phyloP scores from a whole-genome alignment of 352 stramenopile genomes.

The Phytophthora cryptogea region DNA sequence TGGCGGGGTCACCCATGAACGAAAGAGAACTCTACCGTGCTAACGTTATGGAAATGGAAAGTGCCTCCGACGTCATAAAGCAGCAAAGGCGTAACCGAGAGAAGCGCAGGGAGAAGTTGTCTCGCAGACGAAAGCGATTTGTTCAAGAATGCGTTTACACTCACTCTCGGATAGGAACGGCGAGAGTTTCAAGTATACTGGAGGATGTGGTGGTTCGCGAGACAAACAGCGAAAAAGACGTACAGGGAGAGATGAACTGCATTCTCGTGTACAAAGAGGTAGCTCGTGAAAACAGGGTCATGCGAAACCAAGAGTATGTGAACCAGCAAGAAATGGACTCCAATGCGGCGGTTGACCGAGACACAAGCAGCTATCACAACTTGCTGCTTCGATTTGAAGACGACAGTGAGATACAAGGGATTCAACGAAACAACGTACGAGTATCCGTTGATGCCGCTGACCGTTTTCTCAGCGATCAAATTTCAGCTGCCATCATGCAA shows the following conservation, averaged over 20 bases:
- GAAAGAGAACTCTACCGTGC: conserved; percentile 33
- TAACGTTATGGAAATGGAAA: conserved; percentile 33
- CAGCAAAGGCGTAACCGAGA: conserved; percentile 56
- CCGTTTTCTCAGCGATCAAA: conserved; percentile 48
- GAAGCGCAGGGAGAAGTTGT: conserved; percentile 56
- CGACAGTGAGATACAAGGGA: conserved; percentile 48
- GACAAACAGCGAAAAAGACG: conserved; percentile 53
- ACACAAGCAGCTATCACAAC: conserved; percentile 54
- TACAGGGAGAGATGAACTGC: conserved; percentile 43
- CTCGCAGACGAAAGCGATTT: conserved; percentile 62
- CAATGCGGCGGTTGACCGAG: conserved; percentile 50
- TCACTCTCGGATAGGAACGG: conserved; percentile 32
- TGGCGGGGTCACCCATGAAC: conserved; percentile 29
- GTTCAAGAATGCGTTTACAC: conserved; percentile 54
- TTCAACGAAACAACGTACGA: conserved; percentile 41
- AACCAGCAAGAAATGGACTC: conserved; percentile 54
- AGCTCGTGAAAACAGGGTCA: conserved; percentile 56
- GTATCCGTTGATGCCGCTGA: conserved; percentile 39
- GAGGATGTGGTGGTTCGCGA: conserved; percentile 48
- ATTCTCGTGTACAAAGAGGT: conserved; percentile 76
- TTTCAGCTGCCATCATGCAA: conserved; percentile 43
- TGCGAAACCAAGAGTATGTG: conserved; percentile 53
- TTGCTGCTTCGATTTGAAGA: conserved; percentile 70
- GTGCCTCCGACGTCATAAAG: conserved; percentile 37
- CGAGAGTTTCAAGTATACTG: conserved; percentile 40